Conservation (phyloP, 768 basidiomycete genomes). For the Lactarius psammicola region DNA sequence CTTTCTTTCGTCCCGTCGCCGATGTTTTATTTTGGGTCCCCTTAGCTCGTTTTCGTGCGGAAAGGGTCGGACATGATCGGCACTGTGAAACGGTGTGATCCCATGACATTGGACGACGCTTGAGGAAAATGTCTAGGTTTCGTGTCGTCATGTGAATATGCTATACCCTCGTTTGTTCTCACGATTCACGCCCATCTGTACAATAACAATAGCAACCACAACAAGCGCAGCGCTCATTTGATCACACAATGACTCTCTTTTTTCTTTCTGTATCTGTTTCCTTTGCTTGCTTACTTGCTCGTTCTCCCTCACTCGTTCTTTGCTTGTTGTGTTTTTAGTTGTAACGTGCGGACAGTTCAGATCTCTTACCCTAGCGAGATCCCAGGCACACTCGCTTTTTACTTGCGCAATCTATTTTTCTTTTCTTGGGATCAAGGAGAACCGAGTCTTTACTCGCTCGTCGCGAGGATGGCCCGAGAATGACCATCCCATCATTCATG, state of each 20-base stretch:
- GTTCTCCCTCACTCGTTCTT: not conserved
- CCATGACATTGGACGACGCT: slow-evolving; percentile 32
- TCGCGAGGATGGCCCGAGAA: no score
- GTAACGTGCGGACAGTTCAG: no score
- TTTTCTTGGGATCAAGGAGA: no score
- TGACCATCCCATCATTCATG: no score
- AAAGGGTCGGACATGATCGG: slow-evolving; percentile 78
- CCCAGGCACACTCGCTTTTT: no score
- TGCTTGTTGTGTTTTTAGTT: not conserved
- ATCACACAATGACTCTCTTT: no score
- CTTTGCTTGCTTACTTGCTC: no score
- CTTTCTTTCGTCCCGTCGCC: not conserved
- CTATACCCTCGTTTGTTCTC: not conserved
- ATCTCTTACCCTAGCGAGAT: no score
- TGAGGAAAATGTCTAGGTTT: not conserved
- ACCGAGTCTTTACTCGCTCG: no score
- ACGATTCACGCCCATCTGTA: not conserved
- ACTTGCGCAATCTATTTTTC: no score
- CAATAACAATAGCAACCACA: not conserved
- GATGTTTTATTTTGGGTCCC: not conserved
- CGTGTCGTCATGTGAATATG: not conserved
- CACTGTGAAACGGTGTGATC: slow-evolving; percentile 68
- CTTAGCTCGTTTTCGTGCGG: slow-evolving; percentile 67
- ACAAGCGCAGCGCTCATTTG: not conserved
- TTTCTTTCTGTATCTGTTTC: no score